phyloP scores from a whole-genome alignment of 805 yeast species.

The Zygosaccharomyces gambellarensis region DNA sequence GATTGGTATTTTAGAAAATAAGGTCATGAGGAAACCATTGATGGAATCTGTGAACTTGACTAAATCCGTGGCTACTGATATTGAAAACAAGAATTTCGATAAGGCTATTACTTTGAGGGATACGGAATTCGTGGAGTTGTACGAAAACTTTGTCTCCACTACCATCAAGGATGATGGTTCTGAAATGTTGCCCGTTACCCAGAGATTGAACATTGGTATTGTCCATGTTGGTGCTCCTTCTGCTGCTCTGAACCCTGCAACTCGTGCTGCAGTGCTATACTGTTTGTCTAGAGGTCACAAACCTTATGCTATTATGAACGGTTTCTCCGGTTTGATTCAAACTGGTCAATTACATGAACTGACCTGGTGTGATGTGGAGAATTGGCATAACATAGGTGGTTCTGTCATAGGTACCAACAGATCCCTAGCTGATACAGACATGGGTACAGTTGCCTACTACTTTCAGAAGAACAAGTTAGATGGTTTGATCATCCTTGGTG shows the following conservation, averaged over 20 bases:
- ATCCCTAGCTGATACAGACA: constrained; percentile 72
- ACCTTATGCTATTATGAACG: constrained; percentile 87
- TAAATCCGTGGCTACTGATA: constrained; percentile 85
- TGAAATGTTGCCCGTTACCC: constrained; percentile 51
- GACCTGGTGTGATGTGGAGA: constrained; percentile 80
- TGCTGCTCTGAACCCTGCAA: constrained; percentile 91
- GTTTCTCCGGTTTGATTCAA: constrained; percentile 85
- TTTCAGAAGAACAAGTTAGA: constrained; percentile 84
- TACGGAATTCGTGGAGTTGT: constrained; percentile 78
- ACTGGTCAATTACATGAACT: constrained; percentile 77
- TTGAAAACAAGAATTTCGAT: constrained; percentile 70
- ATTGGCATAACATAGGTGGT: constrained; percentile 88
- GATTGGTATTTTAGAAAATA: constrained; percentile 85
- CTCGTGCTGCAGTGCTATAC: constrained; percentile 84
- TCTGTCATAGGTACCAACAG: constrained; percentile 97
- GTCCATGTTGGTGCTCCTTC: constrained; percentile 97
- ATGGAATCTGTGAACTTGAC: constrained; percentile 88
- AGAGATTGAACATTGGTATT: constrained; percentile 73
- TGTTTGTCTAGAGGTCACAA: constrained; percentile 86
- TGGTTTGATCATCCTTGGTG: constrained; percentile 89
- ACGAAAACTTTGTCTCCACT: constrained; percentile 65
- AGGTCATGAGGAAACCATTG: constrained; percentile 76
- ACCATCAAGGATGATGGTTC: constrained; percentile 63
- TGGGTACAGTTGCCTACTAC: constrained; percentile 89
- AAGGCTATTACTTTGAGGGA: constrained; percentile 85